These are phyloP conservation scores for Hypsizygus marmoreus DNA, from an alignment of 768 basidiomycete genomes.

Conservation along the genomic window DNA sequence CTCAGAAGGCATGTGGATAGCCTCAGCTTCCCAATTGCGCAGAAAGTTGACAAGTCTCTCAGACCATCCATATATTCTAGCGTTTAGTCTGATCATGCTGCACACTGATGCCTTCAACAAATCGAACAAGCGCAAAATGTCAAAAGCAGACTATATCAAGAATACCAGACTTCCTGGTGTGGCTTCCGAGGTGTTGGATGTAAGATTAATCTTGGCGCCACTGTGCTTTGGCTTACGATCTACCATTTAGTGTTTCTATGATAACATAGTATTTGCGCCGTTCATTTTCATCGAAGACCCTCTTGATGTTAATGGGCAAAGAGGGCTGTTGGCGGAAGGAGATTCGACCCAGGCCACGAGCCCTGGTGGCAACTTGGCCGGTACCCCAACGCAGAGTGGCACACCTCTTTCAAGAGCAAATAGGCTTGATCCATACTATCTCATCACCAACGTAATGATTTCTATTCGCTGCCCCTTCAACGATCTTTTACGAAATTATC, in stretches of 20 bases:
- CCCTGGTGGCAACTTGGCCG: constrained; percentile 14
- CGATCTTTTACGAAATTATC: constrained; percentile 5
- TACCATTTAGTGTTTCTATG: constrained; percentile 78
- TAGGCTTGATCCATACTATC: constrained; percentile 90
- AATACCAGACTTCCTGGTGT: constrained; percentile 90
- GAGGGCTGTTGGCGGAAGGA: constrained; percentile 46
- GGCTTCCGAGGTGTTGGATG: constrained; percentile 81
- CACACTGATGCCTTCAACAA: constrained; percentile 99
- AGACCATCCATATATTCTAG: constrained; percentile 96
- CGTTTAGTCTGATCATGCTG: constrained; percentile 97
- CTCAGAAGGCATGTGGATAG: constrained; percentile 60
- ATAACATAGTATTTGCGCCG: constrained; percentile 94
- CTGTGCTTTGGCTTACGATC: constrained; percentile 8
- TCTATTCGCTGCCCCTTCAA: neutral
- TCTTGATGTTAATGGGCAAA: constrained; percentile 64
- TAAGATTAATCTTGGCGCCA: constrained; percentile 45
- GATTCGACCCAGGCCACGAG: constrained; percentile 18
- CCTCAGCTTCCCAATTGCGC: constrained; percentile 2
- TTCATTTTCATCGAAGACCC: constrained; percentile 97
- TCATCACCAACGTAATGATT: constrained; percentile 73
- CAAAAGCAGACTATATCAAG: constrained; percentile 89
- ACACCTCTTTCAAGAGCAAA: constrained; percentile 48
- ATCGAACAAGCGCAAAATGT: constrained; percentile 97
- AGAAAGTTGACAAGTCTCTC: constrained; percentile 1
- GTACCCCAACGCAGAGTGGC: constrained; percentile 22